These are phyloP conservation scores for Moricandia moricandioides DNA, from an alignment of 345 rosid species.

Conservation along the genomic window DNA sequence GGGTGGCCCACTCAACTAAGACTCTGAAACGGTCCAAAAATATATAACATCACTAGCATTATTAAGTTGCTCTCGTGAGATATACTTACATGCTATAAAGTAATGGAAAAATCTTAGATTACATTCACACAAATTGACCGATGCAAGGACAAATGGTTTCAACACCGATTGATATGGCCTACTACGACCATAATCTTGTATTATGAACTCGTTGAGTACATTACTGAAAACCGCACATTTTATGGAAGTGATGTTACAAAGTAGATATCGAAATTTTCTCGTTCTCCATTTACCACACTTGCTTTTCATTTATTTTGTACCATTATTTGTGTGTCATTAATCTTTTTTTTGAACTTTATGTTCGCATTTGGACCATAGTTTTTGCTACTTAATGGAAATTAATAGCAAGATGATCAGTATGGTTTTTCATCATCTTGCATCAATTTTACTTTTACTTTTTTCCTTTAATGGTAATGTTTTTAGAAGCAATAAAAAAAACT, in stretches of 20 bases:
- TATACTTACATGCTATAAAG: conserved; percentile 9
- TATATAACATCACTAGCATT: conserved; percentile 20
- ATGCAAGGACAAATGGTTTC: conserved; percentile 13
- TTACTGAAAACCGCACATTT: not conserved
- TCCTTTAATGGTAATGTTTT: not conserved
- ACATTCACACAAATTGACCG: conserved; percentile 27
- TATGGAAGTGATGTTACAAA: not conserved
- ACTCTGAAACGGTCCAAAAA: conserved; percentile 36
- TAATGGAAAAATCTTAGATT: conserved; percentile 27
- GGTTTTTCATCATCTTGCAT: not conserved
- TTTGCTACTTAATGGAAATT: not conserved
- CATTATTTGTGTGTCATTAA: not conserved
- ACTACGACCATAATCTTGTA: conserved; percentile 1
- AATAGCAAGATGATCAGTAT: not conserved
- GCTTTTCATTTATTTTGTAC: not conserved
- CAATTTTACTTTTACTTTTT: not conserved
- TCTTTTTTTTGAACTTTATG: not conserved
- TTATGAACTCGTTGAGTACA: not conserved
- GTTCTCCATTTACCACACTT: not conserved
- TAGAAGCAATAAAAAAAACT: not conserved
- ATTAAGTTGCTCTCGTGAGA: conserved; percentile 21
- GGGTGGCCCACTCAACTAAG: conserved; percentile 38
- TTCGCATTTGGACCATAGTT: not conserved
- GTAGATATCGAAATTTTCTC: not conserved
- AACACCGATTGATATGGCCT: conserved; percentile 6